phyloP scores from a whole-genome alignment of 768 basidiomycete genomes.

The Rhodosporidiobolus odoratus region DNA sequence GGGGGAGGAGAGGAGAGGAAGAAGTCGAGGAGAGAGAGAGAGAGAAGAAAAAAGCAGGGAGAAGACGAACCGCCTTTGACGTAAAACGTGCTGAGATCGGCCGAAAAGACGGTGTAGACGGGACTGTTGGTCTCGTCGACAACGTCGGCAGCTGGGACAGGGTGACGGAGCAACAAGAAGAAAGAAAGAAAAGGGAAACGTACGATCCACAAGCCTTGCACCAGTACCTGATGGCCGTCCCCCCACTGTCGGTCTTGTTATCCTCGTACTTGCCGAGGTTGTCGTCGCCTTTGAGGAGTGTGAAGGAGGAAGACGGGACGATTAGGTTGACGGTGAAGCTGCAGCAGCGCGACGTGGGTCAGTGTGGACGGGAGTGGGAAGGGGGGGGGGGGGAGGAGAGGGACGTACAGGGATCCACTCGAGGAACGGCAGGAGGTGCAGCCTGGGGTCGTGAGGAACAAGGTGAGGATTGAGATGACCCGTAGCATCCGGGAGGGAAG shows the following conservation, averaged over 20 bases:
- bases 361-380: not conserved
- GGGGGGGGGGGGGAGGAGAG: not conserved
- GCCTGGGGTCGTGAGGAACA: not conserved
- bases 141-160: no score
- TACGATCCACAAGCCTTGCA: conserved; percentile 21
- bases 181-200: no score
- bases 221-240: conserved; percentile 3
- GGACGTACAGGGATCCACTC: conserved; percentile 3
- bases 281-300: not conserved
- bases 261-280: conserved; percentile 11
- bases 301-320: conserved; percentile 3
- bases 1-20: not conserved
- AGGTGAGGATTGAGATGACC: not conserved
- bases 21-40: not conserved
- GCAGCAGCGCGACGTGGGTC: not conserved
- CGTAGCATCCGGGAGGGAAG: not conserved
- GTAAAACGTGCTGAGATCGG: not conserved
- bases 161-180: no score
- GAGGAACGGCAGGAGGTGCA: conserved; percentile 25
- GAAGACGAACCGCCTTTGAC: conserved; percentile 21
- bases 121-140: no score
- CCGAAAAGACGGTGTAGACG: not conserved
- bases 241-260: conserved; percentile 13
- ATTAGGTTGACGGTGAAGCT: conserved; percentile 26
- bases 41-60: not conserved